Base-by-base conservation (phyloP, 768 basidiomycete genomes). In the Phylloporus rhodoxanthus region DNA sequence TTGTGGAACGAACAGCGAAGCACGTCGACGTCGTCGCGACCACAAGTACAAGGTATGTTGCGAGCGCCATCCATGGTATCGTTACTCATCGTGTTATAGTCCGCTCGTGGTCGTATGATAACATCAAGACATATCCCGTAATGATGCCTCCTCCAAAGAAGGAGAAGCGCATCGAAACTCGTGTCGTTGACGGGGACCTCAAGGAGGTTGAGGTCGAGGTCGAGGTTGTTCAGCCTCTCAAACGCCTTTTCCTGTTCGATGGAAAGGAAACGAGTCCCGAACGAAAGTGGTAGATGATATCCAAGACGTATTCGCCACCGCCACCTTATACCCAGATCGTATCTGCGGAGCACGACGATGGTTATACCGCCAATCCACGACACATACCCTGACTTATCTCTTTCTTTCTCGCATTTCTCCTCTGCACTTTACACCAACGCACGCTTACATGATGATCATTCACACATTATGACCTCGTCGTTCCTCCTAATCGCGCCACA, bases 41-140 rank as follows among this genome's bases (percentile, higher is more conserved):
- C 79, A 21, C 59, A 63, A 15, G 70, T 75, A 34, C 81, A 82
- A 68, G 77, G 83, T 84, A 59, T 62, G 81, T 51, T 19, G 8
- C 6, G 4, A 14, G 3, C 13, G 19, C 38, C 34, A 32, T 23
- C 40, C 29, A 52, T 9, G 10, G 13, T 59, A 19, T 21, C 33
- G 9, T 48, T 25, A 8, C 61, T 54, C 29, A 62, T 34, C 0
- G 7, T 17, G n/a, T 26, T 41, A 36, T 50, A 86, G 85, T 70
- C 11, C 82, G 83, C 25, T 81, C 86, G 2, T 87, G 84, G 85
- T 86, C 85, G 2, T 87, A 87, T 58, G 84, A 86, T 58, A 83
- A 83, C 55, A 65, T 85, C 53, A 77, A 75, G 61, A 85, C 81
- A 3, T 88, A 87, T 56, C 80, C 82, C 14, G 69, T 80, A 51